A percentile compares a stretch with the other conserved stretches of the same genome.
Conservation (phyloP, 305 asterid species). For the Fraxinus albicans region DNA sequence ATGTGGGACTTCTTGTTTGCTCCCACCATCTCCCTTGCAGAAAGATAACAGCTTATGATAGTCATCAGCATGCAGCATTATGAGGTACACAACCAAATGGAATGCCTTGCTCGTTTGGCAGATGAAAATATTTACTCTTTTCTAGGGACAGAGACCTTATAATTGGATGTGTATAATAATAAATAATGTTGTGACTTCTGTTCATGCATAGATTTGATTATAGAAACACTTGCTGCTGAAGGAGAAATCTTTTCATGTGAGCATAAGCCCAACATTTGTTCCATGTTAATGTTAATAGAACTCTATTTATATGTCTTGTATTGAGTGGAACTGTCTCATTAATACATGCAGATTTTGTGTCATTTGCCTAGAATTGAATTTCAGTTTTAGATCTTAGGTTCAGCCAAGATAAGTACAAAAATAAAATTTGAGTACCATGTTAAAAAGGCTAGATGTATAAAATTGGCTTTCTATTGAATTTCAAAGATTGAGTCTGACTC, state of each 20-base stretch:
- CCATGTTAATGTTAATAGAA: not conserved
- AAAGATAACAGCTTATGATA: conserved; percentile 27
- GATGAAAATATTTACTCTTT: not conserved
- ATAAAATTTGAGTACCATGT: not conserved
- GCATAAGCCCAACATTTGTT: conserved; percentile 5
- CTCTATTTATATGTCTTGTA: not conserved
- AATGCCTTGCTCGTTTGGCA: not conserved
- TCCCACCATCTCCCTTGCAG: conserved; percentile 14
- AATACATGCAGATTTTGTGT: not conserved
- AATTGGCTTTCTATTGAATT: no score
- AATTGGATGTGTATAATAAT: not conserved
- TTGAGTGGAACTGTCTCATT: not conserved
- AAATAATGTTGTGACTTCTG: not conserved
- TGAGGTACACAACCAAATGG: conserved; percentile 9
- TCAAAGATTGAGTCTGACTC: no score
- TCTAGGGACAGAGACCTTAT: not conserved
- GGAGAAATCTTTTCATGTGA: not conserved
- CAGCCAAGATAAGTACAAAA: no score
- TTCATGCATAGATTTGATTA: not conserved
- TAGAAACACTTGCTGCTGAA: not conserved
- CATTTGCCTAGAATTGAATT: not conserved
- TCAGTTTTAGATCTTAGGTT: not conserved
- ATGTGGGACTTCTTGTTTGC: no score
- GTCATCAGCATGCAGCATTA: not conserved
- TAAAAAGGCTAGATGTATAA: not conserved